phyloP scores from a whole-genome alignment of 176 grass and related monocot species.

The Aegilops speltoides region DNA sequence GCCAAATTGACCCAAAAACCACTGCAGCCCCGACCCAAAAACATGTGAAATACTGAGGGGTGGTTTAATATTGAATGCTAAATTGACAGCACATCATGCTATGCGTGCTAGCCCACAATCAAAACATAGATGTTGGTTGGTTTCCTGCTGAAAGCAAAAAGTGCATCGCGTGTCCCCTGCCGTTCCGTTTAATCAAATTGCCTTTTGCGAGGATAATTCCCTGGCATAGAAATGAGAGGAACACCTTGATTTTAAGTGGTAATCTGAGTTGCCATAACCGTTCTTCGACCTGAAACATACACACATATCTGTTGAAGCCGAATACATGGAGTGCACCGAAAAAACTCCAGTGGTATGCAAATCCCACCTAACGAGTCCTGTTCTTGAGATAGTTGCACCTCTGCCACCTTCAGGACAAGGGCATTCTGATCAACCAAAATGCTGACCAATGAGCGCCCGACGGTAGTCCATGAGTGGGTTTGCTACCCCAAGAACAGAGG shows the following conservation, averaged over 20 bases:
- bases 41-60: background rate
- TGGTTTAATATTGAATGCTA: background rate
- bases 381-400: background rate
- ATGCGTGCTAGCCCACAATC: background rate
- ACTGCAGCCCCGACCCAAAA: background rate
- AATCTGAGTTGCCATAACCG: background rate
- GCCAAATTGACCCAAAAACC: background rate
- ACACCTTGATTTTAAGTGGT: background rate
- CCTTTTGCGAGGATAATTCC: background rate
- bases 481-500: background rate
- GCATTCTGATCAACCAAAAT: too few relatives aligned
- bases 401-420: too few relatives aligned
- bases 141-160: background rate
- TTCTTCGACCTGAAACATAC: background rate
- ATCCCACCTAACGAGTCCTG: background rate
- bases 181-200: background rate
- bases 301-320: background rate
- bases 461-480: background rate
- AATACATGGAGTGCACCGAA: background rate
- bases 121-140: background rate
- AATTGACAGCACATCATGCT: background rate
- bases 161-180: background rate
- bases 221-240: background rate
- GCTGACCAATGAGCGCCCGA: too few relatives aligned
- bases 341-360: background rate